Evolutionary conservation across 208 protist genomes (phyloP).

Genomic region (Wallacemonas collosoma): DNA sequence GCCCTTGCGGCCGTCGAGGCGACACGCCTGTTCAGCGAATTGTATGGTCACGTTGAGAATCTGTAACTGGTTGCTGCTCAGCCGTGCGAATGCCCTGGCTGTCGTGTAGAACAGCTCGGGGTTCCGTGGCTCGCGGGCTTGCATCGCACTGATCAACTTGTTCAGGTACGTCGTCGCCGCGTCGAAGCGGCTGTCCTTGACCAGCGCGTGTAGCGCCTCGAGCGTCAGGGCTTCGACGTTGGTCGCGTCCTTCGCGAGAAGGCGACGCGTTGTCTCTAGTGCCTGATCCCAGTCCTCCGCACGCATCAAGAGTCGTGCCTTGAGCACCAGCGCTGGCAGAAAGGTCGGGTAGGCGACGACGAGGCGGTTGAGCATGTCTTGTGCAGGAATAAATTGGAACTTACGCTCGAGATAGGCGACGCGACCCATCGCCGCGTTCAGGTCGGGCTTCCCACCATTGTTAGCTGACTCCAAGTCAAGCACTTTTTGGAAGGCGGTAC

Average conservation of each 20-base stretch:
- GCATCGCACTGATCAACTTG: slow-evolving; percentile 59
- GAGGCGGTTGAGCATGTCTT: slow-evolving; percentile 82
- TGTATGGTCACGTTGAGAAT: slow-evolving; percentile 67
- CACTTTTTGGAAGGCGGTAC: slow-evolving; percentile 65
- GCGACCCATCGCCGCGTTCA: slow-evolving; percentile 84
- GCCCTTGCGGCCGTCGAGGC: slow-evolving; percentile 55
- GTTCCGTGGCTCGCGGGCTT: slow-evolving; percentile 81
- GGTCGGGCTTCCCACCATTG: slow-evolving; percentile 43
- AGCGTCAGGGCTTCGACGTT: slow-evolving; percentile 84
- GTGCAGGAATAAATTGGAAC: slow-evolving; percentile 71
- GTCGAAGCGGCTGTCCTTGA: slow-evolving; percentile 72
- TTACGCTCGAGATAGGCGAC: slow-evolving; percentile 87
- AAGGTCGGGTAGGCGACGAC: slow-evolving; percentile 72
- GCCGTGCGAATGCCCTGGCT: slow-evolving; percentile 72
- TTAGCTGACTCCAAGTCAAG: slow-evolving; percentile 50
- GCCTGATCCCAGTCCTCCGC: slow-evolving; percentile 94
- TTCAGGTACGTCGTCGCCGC: slow-evolving; percentile 63
- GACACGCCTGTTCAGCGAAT: slow-evolving; percentile 69
- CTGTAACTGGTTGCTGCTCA: slow-evolving; percentile 54
- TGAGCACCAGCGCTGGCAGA: slow-evolving; percentile 70
- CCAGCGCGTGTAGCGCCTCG: slow-evolving; percentile 73
- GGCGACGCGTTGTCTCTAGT: slow-evolving; percentile 78
- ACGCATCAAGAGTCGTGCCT: slow-evolving; percentile 85
- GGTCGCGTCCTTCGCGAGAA: slow-evolving; percentile 73
- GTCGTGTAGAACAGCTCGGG: slow-evolving; percentile 67